Conservation (phyloP, 345 rosid species). For the Raphanus raphanistrum region DNA sequence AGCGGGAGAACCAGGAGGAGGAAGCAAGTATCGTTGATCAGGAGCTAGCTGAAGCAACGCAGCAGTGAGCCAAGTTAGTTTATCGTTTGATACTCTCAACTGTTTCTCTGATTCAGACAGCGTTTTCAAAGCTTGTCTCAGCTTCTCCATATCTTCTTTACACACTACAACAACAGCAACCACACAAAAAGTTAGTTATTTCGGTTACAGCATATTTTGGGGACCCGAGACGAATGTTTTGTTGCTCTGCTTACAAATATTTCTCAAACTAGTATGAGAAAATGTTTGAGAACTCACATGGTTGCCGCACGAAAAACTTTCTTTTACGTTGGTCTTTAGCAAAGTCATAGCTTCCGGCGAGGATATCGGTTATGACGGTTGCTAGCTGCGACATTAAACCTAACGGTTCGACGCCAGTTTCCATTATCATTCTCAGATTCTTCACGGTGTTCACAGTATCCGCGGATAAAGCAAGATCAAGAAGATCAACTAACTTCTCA, state of each 20-base stretch:
- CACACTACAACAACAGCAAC: slow-evolving; percentile 52
- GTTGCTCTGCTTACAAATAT: not conserved
- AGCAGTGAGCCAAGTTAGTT: slow-evolving; percentile 94
- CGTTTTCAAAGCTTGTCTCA: slow-evolving; percentile 90
- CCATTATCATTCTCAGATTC: slow-evolving; percentile 88
- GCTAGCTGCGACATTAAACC: slow-evolving; percentile 99
- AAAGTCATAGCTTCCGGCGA: slow-evolving; percentile 91
- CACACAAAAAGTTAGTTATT: not conserved
- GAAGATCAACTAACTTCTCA: slow-evolving; percentile 97
- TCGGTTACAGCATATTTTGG: not conserved
- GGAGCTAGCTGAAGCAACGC: slow-evolving; percentile 99
- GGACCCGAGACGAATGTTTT: not conserved
- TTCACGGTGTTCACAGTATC: slow-evolving; percentile 97
- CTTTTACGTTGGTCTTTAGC: slow-evolving; percentile 64
- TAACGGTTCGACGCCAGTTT: slow-evolving; percentile 89
- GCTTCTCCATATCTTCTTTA: slow-evolving; percentile 93
- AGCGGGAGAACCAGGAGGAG: slow-evolving; percentile 61
- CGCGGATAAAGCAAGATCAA: slow-evolving; percentile 96
- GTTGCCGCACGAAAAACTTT: slow-evolving; percentile 76
- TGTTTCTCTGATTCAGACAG: slow-evolving; percentile 97
- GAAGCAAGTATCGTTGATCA: slow-evolving; percentile 74
- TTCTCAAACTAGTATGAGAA: not conserved
- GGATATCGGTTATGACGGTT: slow-evolving; percentile 89
- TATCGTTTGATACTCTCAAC: slow-evolving; percentile 85
- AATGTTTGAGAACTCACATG: slow-evolving; percentile 55